Percentiles rank a stretch among this genome's conserved stretches.
phyloP scores from a whole-genome alignment of 2,329 filamentous ascomycete species.

The Myriosclerotinia curreyana region DNA sequence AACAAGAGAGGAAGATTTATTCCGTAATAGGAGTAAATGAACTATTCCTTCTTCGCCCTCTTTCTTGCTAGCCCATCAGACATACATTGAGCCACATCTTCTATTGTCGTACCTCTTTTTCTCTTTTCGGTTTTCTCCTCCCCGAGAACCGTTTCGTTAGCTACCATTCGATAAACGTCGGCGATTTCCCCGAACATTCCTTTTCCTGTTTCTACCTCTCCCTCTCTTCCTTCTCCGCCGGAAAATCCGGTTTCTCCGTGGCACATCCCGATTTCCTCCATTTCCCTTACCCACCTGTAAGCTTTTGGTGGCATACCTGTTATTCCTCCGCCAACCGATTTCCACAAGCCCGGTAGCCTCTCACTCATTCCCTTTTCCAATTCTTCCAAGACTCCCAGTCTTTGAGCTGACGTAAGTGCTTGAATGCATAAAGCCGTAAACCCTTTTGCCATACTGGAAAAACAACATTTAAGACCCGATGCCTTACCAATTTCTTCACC shows the following conservation, averaged over 20 bases:
- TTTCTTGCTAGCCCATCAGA: constrained; percentile 48
- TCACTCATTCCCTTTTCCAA: constrained; percentile 54
- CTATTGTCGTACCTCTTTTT: constrained; percentile 53
- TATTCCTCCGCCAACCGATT: constrained; percentile 50
- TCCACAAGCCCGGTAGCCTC: constrained; percentile 48
- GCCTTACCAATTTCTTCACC: constrained; percentile 52
- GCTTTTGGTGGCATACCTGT: constrained; percentile 67
- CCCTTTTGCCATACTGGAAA: constrained; percentile 59
- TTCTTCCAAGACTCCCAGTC: constrained; percentile 59
- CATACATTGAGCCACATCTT: constrained; percentile 54
- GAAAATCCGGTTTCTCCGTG: constrained; percentile 65
- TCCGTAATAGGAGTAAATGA: neutral
- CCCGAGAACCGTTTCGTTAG: constrained; percentile 59
- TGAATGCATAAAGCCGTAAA: constrained; percentile 68
- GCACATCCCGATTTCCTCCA: constrained; percentile 70
- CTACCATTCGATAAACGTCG: constrained; percentile 58
- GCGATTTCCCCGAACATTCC: constrained; percentile 59
- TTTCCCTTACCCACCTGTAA: constrained; percentile 74
- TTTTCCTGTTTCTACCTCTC: constrained; percentile 33
- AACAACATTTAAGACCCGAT: constrained; percentile 64
- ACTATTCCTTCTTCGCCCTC: constrained; percentile 41
- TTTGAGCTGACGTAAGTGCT: constrained; percentile 65
- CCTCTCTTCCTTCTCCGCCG: constrained; percentile 28
- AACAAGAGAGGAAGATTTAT: neutral
- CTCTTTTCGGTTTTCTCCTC: constrained; percentile 56